Evolutionary conservation across 371 early-diverging fungal genomes (phyloP).

Genomic region (Blastocladiella emersonii): DNA sequence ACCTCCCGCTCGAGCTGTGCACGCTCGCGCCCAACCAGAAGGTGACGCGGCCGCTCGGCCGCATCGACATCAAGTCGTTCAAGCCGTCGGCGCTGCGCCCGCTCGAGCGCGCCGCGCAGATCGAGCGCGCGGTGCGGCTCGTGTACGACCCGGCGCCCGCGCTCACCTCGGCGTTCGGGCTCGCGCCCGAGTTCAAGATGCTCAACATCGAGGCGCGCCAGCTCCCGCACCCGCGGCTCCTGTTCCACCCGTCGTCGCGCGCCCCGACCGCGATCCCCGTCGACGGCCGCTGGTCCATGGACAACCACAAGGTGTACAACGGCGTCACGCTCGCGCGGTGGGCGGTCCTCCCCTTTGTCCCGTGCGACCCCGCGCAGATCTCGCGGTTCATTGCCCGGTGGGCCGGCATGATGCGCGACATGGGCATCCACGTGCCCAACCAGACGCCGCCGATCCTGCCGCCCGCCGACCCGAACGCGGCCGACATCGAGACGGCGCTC

Average conservation of each 20-base stretch:
- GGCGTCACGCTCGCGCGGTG: slow-evolving; percentile 69
- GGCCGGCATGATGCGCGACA: slow-evolving; percentile 34
- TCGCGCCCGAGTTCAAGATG: slow-evolving; percentile 48
- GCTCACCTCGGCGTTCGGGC: slow-evolving; percentile 24
- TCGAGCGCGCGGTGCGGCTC: not conserved
- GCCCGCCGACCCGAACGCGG: slow-evolving; percentile 34
- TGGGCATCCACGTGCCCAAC: slow-evolving; percentile 40
- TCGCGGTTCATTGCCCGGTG: slow-evolving; percentile 28
- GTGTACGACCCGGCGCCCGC: slow-evolving; percentile 46
- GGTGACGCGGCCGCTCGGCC: not conserved
- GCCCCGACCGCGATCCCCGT: slow-evolving; percentile 53
- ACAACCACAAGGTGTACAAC: slow-evolving; percentile 60
- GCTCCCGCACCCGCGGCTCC: slow-evolving; percentile 58
- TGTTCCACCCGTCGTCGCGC: slow-evolving; percentile 44
- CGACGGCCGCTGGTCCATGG: slow-evolving; percentile 84
- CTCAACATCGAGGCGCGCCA: slow-evolving; percentile 49
- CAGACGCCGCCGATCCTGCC: slow-evolving; percentile 46
- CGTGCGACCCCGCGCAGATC: slow-evolving; percentile 27
- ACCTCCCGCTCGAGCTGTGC: slow-evolving; percentile 83
- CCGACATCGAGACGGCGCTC: slow-evolving; percentile 44
- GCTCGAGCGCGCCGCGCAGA: not conserved
- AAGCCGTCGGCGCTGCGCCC: not conserved
- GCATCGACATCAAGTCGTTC: not conserved
- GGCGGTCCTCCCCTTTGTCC: slow-evolving; percentile 53
- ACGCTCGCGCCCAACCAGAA: slow-evolving; percentile 63